Evolutionary conservation across 768 basidiomycete species (phyloP), one percentile per base, ranked within the genome.

Genomic region (Leucocoprinus sp.): DNA sequence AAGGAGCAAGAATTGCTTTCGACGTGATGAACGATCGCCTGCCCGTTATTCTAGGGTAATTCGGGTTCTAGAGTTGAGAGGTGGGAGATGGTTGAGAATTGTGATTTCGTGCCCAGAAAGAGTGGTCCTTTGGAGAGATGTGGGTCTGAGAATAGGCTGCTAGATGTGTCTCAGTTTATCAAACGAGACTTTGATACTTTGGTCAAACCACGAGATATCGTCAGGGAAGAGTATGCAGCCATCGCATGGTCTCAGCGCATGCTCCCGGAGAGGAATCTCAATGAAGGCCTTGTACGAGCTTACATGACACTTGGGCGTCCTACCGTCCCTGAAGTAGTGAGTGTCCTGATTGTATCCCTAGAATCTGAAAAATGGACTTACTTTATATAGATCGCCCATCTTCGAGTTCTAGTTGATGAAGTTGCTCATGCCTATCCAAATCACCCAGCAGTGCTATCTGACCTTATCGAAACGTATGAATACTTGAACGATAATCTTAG

Each of bases 181-280:
- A 14, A 39, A 15, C 37, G 38, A 6, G n/a, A 21, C 5, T 47
- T 47, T 4, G 38, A 48, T 3, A 18, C 36, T 1, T 19, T 60
- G n/a, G 31, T 55, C 8, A 23, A 55, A 0, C 57, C 56, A 1
- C 43, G 41, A 3, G 34, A 44, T 8, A 43, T 58, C 28, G 53
- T 60, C 8, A 41, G 49, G 22, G 29, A 36, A 8, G 42, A 50
- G 11, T 52, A 47, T 27, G 53, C 52, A 29, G 43, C 42, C 2
- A 52, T 60, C n/a, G 57, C 56, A 2, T 60, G 59, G 59, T 57
- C 59, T 1, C 59, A 58, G 37, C 39, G 55, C 4, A 48, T 43
- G 2, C 24, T 50, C 5, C 55, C 55, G 42, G 35, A 37, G n/a
- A 18, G 35, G 19, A 44, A 50, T 9, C 52, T 55, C 14, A 26